Conservation (phyloP, 2,329 filamentous ascomycete species). For the Arthrinium phaeospermum region DNA sequence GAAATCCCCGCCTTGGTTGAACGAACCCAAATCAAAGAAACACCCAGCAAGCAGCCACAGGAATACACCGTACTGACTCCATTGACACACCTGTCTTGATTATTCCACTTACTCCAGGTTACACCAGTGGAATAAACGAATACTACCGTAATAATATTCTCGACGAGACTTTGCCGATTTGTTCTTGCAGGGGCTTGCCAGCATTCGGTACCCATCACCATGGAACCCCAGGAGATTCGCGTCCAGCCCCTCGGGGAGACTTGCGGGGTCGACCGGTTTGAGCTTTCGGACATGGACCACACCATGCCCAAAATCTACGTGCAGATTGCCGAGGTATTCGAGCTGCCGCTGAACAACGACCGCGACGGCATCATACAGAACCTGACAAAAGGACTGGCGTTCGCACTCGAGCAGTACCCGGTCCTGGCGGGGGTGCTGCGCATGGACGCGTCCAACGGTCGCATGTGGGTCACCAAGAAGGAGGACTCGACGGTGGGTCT, state of each 20-base stretch:
- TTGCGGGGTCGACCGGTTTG: slow-evolving; percentile 12
- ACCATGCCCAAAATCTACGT: slow-evolving; percentile 34
- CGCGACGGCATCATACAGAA: slow-evolving; percentile 25
- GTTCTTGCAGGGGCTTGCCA: too few species aligned
- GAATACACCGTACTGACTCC: too few species aligned
- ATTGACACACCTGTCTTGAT: too few species aligned
- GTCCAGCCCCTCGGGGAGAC: not conserved
- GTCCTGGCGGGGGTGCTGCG: slow-evolving; percentile 27
- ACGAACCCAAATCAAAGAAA: too few species aligned
- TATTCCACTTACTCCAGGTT: too few species aligned
- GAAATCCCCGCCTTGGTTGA: too few species aligned
- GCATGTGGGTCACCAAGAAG: slow-evolving; percentile 29
- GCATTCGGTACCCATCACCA: not conserved
- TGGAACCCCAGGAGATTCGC: not conserved
- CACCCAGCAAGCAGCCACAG: too few species aligned
- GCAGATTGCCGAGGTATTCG: slow-evolving; percentile 29
- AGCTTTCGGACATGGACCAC: slow-evolving; percentile 39
- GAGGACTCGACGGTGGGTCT: slow-evolving; percentile 26
- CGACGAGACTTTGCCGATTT: too few species aligned
- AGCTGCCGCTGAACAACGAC: slow-evolving; percentile 23
- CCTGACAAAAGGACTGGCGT: slow-evolving; percentile 28
- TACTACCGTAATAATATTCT: too few species aligned
- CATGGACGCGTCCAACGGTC: slow-evolving; percentile 26
- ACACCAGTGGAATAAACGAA: too few species aligned
- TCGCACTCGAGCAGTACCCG: slow-evolving; percentile 28